Evolutionary conservation across 2,329 filamentous ascomycete genomes (phyloP).

Genomic region (Penicillium sp.): DNA sequence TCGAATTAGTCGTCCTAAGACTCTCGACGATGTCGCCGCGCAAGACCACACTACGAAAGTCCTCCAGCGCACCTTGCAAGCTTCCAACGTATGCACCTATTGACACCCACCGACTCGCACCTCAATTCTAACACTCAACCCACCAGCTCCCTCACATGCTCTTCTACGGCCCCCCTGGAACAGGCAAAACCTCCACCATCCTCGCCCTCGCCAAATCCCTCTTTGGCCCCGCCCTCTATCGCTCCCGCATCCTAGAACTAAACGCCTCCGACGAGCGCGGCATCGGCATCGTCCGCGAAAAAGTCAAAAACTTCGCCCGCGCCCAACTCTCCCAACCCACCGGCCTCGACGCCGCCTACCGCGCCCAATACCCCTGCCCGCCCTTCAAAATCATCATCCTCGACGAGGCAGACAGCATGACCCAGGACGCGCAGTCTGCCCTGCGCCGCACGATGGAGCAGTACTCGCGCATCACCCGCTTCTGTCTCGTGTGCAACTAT

Average conservation of each 20-base stretch:
- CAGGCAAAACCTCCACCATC: conserved; percentile 96
- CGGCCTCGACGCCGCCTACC: conserved; percentile 62
- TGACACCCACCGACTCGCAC: background rate
- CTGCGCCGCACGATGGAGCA: conserved; percentile 97
- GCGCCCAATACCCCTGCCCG: conserved; percentile 80
- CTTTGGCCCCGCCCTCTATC: conserved; percentile 92
- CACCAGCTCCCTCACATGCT: conserved; percentile 91
- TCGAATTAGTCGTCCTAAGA: conserved; percentile 77
- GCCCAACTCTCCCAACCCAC: conserved; percentile 88
- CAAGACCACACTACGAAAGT: conserved; percentile 97
- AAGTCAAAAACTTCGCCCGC: conserved; percentile 96
- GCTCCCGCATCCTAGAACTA: conserved; percentile 92
- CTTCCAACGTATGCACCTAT: conserved; percentile 70
- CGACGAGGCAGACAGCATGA: conserved; percentile 98
- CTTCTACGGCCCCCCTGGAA: conserved; percentile 96
- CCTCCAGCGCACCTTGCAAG: conserved; percentile 88
- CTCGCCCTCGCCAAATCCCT: conserved; percentile 96
- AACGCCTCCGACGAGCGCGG: conserved; percentile 99
- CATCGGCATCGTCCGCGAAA: conserved; percentile 94
- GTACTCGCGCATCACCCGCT: conserved; percentile 92
- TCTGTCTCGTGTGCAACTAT: conserved; percentile 98
- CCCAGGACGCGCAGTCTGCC: conserved; percentile 93
- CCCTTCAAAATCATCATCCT: conserved; percentile 99
- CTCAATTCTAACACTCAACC: background rate
- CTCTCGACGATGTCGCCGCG: conserved; percentile 88